phyloP scores from a whole-genome alignment of 225 moss, liverwort and hornwort species.

The Polytrichum commune region DNA sequence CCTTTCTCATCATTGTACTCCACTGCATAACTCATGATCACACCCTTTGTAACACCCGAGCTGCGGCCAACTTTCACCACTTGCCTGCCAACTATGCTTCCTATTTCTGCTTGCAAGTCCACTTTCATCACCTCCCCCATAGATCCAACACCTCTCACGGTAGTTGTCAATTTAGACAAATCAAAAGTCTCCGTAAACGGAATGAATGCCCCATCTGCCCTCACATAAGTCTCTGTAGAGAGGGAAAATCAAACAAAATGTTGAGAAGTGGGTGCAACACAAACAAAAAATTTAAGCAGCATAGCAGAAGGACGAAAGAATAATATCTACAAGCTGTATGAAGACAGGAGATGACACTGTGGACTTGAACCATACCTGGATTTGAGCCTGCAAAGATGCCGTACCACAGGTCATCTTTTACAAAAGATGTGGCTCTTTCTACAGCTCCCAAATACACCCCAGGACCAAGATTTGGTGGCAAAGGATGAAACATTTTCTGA shows the following conservation, averaged over 20 bases:
- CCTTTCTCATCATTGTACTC: slow-evolving; percentile 64
- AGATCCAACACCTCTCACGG: slow-evolving; percentile 38
- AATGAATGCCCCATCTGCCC: slow-evolving; percentile 62
- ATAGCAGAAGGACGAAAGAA: no score
- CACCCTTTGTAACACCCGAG: slow-evolving; percentile 55
- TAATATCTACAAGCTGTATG: no score
- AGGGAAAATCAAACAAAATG: background rate
- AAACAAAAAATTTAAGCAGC: background rate
- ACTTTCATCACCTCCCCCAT: slow-evolving; percentile 47
- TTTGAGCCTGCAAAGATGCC: slow-evolving; percentile 35
- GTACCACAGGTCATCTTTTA: slow-evolving; percentile 37
- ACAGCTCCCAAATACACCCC: slow-evolving; percentile 36
- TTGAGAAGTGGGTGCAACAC: background rate
- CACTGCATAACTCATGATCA: slow-evolving; percentile 58
- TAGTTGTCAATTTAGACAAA: slow-evolving; percentile 38
- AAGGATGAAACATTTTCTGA: slow-evolving; percentile 37
- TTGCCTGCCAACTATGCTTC: slow-evolving; percentile 42
- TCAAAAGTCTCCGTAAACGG: slow-evolving; percentile 54
- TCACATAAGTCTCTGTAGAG: slow-evolving; percentile 51
- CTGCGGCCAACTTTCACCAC: slow-evolving; percentile 65
- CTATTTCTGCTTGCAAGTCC: slow-evolving; percentile 43
- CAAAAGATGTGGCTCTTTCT: slow-evolving; percentile 32
- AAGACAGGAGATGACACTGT: no score
- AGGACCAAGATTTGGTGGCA: slow-evolving; percentile 33
- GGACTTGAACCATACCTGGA: slow-evolving; percentile 17